Conservation (phyloP, 2,329 filamentous ascomycete species). For the Beauveria rudraprayagi region DNA sequence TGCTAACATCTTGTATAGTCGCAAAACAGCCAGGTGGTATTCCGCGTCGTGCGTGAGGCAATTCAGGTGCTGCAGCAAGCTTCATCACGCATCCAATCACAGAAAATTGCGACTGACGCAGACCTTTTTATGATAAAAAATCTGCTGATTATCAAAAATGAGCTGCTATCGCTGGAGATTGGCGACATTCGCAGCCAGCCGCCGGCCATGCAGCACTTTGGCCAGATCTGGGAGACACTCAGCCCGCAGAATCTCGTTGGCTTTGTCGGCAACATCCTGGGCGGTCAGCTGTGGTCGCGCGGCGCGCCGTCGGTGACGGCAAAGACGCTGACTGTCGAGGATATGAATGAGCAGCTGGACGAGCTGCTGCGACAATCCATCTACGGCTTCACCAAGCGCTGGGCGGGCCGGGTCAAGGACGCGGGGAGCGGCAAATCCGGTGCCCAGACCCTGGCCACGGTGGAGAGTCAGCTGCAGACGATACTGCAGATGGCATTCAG, state of each 20-base stretch:
- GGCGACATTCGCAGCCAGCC: slow-evolving; percentile 52
- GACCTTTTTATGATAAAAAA: slow-evolving; percentile 94
- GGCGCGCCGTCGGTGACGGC: slow-evolving; percentile 26
- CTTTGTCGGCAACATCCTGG: slow-evolving; percentile 51
- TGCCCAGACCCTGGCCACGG: slow-evolving; percentile 41
- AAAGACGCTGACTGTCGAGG: slow-evolving; percentile 39
- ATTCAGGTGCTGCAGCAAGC: slow-evolving; percentile 75
- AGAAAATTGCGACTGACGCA: slow-evolving; percentile 55
- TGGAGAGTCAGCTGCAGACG: slow-evolving; percentile 48
- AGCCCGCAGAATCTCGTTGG: slow-evolving; percentile 50
- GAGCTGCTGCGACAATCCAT: slow-evolving; percentile 55
- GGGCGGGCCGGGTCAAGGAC: slow-evolving; percentile 44
- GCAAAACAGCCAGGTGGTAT: slow-evolving; percentile 48
- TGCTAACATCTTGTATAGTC: slow-evolving; percentile 18
- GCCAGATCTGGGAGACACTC: slow-evolving; percentile 57
- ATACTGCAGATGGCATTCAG: slow-evolving; percentile 51
- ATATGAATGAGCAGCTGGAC: slow-evolving; percentile 58
- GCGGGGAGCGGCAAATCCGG: slow-evolving; percentile 39
- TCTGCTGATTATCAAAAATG: slow-evolving; percentile 87
- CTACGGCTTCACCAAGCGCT: slow-evolving; percentile 54
- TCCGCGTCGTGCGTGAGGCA: slow-evolving; percentile 78
- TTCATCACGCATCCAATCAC: slow-evolving; percentile 59
- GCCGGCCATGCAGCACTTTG: slow-evolving; percentile 50
- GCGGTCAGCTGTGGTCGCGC: slow-evolving; percentile 43
- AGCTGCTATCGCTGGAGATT: slow-evolving; percentile 93